Base-by-base conservation (phyloP, 2,329 filamentous ascomycete species). In the Aspergillus sojae region DNA sequence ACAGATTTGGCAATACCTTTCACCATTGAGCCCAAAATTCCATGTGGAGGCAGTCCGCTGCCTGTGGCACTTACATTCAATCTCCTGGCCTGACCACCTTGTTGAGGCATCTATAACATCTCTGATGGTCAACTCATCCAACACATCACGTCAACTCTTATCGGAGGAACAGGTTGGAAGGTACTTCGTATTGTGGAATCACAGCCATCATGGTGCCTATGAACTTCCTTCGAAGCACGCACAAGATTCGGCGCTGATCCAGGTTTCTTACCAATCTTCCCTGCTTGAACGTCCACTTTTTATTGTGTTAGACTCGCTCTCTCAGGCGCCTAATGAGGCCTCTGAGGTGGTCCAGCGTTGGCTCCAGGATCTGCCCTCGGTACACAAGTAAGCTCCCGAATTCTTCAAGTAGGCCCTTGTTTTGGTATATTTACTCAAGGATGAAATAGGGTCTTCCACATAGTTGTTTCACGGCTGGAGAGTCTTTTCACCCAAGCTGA, bases 31-130 rank as follows among this genome's bases (percentile, higher is more conserved):
- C 66, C 93, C 94, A 0, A 97, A 97, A 74, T 96, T 94, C 69
- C 95, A 98, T 73, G 94, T 99, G 36, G 96, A 99, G 79, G 90
- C 93, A 21, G 92, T 96, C 10, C 88, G 91, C 62, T 90, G 89
- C 69, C 81, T 99, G 45, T 96, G 95, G 92, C 88, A 93, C 68
- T 81, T 99, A 58, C 93, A 98, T 28, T 85, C 88, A 0, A 85
- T 96, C 14, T 86, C 89, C 1, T 80, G 84, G 45, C 80, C 85
- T 1, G 89, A 89, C 69, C 88, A 91, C 58, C 87, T 93, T 53
- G 89, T 97, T 5, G 94, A 97, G 76, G 92, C 92, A 28, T 88
- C 91, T 0, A 87, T 96, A 46, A 86, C 88, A 28, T 84, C 86
- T 30, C 79, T 94, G 2, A 89, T 96, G 78, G 83, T 92, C 21